These are phyloP conservation scores for Linum usitatissimum DNA, from an alignment of 345 rosid species.

Conservation along the genomic window DNA sequence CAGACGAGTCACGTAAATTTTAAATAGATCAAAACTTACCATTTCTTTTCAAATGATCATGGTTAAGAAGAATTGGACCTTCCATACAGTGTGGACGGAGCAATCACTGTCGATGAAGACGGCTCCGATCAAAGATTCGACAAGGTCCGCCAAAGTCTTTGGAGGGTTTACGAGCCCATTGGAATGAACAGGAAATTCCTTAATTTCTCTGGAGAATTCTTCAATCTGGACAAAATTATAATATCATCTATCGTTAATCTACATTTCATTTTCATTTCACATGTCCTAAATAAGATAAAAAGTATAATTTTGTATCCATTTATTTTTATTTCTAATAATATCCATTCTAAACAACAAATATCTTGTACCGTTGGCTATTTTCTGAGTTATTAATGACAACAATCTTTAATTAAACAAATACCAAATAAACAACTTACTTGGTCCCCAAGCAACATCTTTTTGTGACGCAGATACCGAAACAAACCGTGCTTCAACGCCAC, in stretches of 20 bases:
- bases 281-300: no score
- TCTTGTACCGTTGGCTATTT: no score
- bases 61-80: no score
- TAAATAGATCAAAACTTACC: no score
- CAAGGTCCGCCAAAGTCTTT: conserved; percentile 49
- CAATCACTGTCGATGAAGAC: conserved; percentile 32
- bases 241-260: no score
- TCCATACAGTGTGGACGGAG: conserved; percentile 30
- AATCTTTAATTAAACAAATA: neutral
- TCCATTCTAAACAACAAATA: no score
- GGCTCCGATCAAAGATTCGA: conserved; percentile 51
- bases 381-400: no score
- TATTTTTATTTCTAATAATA: no score
- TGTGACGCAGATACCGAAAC: conserved; percentile 43
- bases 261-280: no score
- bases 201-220: conserved; percentile 32
- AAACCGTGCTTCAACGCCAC: conserved; percentile 41
- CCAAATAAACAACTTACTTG: conserved; percentile 39
- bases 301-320: no score
- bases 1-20: no score
- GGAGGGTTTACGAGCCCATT: conserved; percentile 43
- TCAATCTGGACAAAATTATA: conserved; percentile 29
- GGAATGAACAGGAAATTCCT: conserved; percentile 43
- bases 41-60: no score
- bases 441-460: conserved; percentile 39